phyloP scores from a whole-genome alignment of 2,329 filamentous ascomycete species.

The Sporothrix curviconia region DNA sequence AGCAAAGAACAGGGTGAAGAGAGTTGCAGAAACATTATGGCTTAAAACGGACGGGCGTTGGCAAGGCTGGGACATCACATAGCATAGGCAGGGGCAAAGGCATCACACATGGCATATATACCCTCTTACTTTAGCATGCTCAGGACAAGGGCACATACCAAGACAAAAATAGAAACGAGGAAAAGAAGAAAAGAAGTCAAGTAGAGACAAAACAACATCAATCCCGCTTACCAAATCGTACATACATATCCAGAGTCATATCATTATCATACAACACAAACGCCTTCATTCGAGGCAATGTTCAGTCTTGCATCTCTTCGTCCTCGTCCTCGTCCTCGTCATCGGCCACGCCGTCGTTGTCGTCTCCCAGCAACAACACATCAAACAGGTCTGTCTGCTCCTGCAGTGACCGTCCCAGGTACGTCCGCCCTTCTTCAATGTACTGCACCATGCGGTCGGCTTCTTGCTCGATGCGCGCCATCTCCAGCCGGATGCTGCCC shows the following conservation, averaged over 20 bases:
- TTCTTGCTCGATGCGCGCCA: slow-evolving; percentile 19
- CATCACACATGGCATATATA: too few relatives aligned
- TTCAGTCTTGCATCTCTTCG: slow-evolving; percentile 10
- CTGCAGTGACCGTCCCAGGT: slow-evolving; percentile 18
- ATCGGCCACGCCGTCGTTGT: slow-evolving; percentile 1
- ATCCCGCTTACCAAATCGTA: not conserved
- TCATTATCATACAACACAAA: not conserved
- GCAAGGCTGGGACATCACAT: not conserved
- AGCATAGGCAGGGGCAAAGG: too few relatives aligned
- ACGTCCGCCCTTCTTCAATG: slow-evolving; percentile 12
- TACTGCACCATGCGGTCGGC: slow-evolving; percentile 18
- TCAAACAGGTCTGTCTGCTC: slow-evolving; percentile 18
- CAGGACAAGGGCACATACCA: too few relatives aligned
- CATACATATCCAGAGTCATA: not conserved
- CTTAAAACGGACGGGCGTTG: not conserved
- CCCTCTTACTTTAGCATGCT: not conserved
- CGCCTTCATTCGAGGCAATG: too few relatives aligned
- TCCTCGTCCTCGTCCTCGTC: not conserved
- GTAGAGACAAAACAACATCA: too few relatives aligned
- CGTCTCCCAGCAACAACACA: slow-evolving; percentile 9
- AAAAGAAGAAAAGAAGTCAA: too few relatives aligned
- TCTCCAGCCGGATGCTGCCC: slow-evolving; percentile 17
- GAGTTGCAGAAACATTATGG: not conserved
- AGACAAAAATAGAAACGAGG: too few relatives aligned
- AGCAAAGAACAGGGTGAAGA: not conserved